Conservation (phyloP, 352 stramenopile genomes). For the Paralagenidium karlingii region DNA sequence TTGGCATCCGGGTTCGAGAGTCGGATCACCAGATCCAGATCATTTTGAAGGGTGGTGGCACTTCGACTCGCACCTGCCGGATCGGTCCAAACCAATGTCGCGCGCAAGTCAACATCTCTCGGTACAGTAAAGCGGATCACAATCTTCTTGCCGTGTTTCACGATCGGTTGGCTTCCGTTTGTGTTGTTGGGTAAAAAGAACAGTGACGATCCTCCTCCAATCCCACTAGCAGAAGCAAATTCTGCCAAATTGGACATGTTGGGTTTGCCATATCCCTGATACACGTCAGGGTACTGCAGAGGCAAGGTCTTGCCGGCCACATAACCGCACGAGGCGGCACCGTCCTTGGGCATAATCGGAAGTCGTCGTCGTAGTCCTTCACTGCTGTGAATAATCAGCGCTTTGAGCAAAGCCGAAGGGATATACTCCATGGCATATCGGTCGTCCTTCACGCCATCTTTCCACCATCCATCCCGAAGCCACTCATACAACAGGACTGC, state of each 20-base stretch:
- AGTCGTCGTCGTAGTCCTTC: conserved; percentile 38
- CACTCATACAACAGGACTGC: conserved; percentile 66
- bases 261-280: conserved; percentile 71
- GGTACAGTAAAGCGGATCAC: conserved; percentile 62
- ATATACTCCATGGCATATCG: conserved; percentile 38
- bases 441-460: conserved; percentile 34
- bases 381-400: conserved; percentile 66
- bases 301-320: conserved; percentile 16
- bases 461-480: conserved; percentile 73
- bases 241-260: conserved; percentile 71
- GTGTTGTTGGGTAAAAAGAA: conserved; percentile 73
- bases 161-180: conserved; percentile 32
- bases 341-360: conserved; percentile 8
- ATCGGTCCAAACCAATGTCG: conserved; percentile 73
- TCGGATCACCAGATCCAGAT: conserved; percentile 55
- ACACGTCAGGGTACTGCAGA: conserved; percentile 54
- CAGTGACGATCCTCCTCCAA: too few species aligned
- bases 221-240: too few species aligned
- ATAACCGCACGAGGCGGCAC: conserved; percentile 23
- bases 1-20: conserved; percentile 30
- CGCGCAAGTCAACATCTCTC: conserved; percentile 41
- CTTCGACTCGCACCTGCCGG: conserved; percentile 46
- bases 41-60: conserved; percentile 56
- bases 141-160: conserved; percentile 37
- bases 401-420: conserved; percentile 58